phyloP scores from a whole-genome alignment of 768 basidiomycete species.

The Tricholoma hemisulphureum region DNA sequence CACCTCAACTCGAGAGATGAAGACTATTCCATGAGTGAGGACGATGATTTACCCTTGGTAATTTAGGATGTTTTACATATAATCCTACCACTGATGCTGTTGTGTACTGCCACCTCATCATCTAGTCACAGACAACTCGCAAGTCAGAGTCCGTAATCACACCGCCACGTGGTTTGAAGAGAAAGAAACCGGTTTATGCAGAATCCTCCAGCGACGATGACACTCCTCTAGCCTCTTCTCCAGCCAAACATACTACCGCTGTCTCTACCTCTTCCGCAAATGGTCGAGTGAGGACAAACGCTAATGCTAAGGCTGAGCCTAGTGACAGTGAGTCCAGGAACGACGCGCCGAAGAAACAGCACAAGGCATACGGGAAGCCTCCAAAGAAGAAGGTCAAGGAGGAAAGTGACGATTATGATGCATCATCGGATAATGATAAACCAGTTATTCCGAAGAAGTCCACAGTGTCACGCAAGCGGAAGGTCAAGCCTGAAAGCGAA shows the following conservation, averaged over 20 bases:
- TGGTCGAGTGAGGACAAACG: conserved; percentile 36
- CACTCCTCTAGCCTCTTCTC: conserved; percentile 69
- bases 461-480: conserved; percentile 38
- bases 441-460: conserved; percentile 39
- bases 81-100: conserved; percentile 12
- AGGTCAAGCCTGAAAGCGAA: conserved; percentile 51
- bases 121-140: conserved; percentile 55
- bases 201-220: conserved; percentile 74
- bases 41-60: conserved; percentile 72
- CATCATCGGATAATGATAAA: conserved; percentile 37
- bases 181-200: conserved; percentile 54
- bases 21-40: conserved; percentile 60
- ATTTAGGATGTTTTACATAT: conserved; percentile 24
- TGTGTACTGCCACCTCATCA: conserved; percentile 26
- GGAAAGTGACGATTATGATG: conserved; percentile 29
- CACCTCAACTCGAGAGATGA: conserved; percentile 38
- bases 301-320: conserved; percentile 35
- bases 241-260: conserved; percentile 48
- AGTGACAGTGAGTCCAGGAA: conserved; percentile 31
- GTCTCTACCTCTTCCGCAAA: conserved; percentile 27
- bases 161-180: conserved; percentile 47
- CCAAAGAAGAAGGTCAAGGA: conserved; percentile 69
- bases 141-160: conserved; percentile 43
- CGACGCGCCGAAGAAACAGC: conserved; percentile 47
- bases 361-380: conserved; percentile 48